Base-by-base conservation (phyloP, 768 basidiomycete genomes). In the Phanerochaete carnosa region DNA sequence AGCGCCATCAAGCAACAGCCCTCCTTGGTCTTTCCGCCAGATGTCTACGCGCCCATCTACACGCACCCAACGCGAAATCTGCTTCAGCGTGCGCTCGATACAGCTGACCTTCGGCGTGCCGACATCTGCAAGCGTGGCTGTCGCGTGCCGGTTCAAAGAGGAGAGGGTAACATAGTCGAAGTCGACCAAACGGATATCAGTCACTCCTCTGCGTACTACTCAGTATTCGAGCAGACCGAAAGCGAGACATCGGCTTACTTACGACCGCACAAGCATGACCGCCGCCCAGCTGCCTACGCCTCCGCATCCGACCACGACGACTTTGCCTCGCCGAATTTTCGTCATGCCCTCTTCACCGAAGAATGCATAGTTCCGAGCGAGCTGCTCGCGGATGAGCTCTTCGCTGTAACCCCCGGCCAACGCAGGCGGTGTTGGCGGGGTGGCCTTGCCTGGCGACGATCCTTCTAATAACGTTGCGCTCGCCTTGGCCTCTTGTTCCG, bases 231-330 rank as follows among this genome's bases (percentile, higher is more conserved):
- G 7, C n/a, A 8, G 43, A n/a, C 16, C 12, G 23, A 35, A 45
- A 29, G 55, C 53, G 59, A 35, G 47, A 60, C 37, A 29, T 51
- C 28, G 45, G 35, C 32, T 4, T 29, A 84, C 92, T 70, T 69
- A 95, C 91, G 94, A 95, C 71, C 95, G 78, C 47, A 86, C 88
- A 28, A 94, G 84, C 96, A 96, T 96, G 32, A 96, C 84, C 16
- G 95, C 94, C 37, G 88, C 91, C 92, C 94, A 96, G 69, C 92
- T 95, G 0, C 97, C 97, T 0, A 99, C 97, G 1, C 97, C 96
- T 60, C 97, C 97, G 65, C 95, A 94, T 6, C 97, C 97, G 2
- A 99, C 88, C 22, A 98, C 77, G 19, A 93, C 94, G 0, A 98
- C 95, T 4, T 79, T 83, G 13, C 86, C 84, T 9, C 78, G 69